Conservation (phyloP, 2,329 filamentous ascomycete genomes). For the Hypoxylon sp. region DNA sequence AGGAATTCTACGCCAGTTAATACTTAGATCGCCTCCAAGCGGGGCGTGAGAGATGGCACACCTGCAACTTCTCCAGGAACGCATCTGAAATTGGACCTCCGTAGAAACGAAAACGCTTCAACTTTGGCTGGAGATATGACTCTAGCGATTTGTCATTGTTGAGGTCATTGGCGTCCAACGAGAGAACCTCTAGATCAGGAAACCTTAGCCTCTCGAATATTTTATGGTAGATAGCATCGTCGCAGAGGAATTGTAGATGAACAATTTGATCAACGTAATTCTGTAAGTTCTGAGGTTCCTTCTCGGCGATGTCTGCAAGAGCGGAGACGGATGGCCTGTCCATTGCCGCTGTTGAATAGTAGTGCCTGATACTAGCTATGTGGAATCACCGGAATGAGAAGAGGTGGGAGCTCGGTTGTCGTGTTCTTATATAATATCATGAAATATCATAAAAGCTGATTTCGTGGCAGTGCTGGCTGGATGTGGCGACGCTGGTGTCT, state of each 20-base stretch:
- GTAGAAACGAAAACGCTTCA: conserved; percentile 16
- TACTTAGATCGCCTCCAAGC: not conserved
- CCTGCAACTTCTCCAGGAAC: conserved; percentile 20
- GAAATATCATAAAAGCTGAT: not conserved
- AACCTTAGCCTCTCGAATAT: conserved; percentile 15
- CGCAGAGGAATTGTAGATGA: conserved; percentile 7
- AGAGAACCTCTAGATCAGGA: conserved; percentile 17
- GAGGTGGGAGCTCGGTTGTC: not conserved
- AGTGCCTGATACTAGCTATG: too few relatives aligned
- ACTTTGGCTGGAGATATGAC: conserved; percentile 24
- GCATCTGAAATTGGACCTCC: conserved; percentile 23
- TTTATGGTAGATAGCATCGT: conserved; percentile 10
- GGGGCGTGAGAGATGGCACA: conserved; percentile 2
- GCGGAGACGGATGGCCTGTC: conserved; percentile 1
- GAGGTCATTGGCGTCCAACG: conserved; percentile 7
- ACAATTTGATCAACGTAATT: not conserved
- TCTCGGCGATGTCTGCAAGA: conserved; percentile 3
- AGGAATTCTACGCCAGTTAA: conserved; percentile 6
- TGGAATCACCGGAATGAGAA: not conserved
- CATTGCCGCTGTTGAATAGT: not conserved
- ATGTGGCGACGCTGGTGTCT: not conserved
- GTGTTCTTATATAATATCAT: not conserved
- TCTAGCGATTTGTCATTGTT: conserved; percentile 15
- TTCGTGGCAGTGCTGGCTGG: not conserved
- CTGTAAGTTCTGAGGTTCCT: conserved; percentile 8